Evolutionary conservation across 495 filamentous ascomycete species (phyloP).

Genomic region (Xylaria palmicola): DNA sequence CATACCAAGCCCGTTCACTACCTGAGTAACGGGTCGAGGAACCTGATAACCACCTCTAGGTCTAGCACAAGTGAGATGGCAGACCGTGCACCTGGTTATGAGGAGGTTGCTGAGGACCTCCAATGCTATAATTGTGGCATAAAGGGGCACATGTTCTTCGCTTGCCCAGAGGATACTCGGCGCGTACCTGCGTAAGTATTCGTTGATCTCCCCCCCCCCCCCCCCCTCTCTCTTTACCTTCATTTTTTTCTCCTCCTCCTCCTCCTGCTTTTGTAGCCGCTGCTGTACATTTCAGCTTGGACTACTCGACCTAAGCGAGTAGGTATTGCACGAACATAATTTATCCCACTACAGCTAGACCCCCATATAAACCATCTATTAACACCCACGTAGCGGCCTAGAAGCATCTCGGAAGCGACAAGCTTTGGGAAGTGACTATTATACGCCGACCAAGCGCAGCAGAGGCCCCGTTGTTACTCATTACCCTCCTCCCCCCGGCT

Average conservation of each 20-base stretch:
- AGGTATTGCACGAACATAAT: background rate
- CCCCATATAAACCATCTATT: slow-evolving; percentile 12
- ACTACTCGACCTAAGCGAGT: background rate
- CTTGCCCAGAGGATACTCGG: slow-evolving; percentile 51
- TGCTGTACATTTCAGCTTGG: no score
- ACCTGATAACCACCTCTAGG: background rate
- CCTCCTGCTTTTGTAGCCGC: no score
- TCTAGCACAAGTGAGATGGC: slow-evolving; percentile 25
- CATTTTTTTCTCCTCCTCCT: no score
- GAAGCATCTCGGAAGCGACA: slow-evolving; percentile 39
- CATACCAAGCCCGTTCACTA: background rate
- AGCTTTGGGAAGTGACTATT: slow-evolving; percentile 32
- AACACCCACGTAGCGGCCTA: slow-evolving; percentile 34
- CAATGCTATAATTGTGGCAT: slow-evolving; percentile 54
- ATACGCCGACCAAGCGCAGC: slow-evolving; percentile 28
- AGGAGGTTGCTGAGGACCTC: slow-evolving; percentile 32
- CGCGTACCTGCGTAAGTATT: slow-evolving; percentile 59
- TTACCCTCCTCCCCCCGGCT: slow-evolving; percentile 38
- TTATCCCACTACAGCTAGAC: background rate
- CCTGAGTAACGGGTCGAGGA: background rate
- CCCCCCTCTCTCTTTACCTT: background rate
- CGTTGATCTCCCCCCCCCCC: background rate
- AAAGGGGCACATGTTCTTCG: slow-evolving; percentile 47
- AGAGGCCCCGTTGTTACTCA: slow-evolving; percentile 45
- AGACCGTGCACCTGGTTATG: slow-evolving; percentile 36